Evolutionary conservation across 129 eudicot species (phyloP), one percentile per base, ranked within the genome.

Genomic region (Flaveria sonorensis): DNA sequence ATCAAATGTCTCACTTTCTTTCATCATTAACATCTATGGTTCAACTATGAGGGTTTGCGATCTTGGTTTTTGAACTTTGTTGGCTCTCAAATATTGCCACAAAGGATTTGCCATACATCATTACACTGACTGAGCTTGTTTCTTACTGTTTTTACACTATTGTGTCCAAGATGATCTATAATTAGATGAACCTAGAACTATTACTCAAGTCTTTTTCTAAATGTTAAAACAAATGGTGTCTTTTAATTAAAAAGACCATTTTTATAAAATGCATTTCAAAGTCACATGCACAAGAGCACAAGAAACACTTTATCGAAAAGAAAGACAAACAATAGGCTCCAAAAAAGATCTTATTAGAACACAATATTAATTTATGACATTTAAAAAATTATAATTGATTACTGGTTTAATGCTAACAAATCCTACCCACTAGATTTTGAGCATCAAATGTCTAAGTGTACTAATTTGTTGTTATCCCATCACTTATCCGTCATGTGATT

Each of bases 381-480:
- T 6, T n/a, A 52, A 52, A 52, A 52, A 6, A 3, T 16, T 16
- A n/a, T 52, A 18, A 56, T 56, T 3, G 20, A 19, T 6, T 45
- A 45, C 50, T 56, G 6, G 26, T 18, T 18, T 56, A 56, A 19
- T 56, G 62, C 28, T 7, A 56, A 56, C 62, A 56, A 19, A 56
- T 56, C 62, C 62, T 56, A 56, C 10, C 62, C 62, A 20, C 62
- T 56, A 56, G 62, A 56, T 56, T 56, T 56, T 56, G 26, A 56
- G 62, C 2, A 56, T 56, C 23, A 52, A 6, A 52, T 52, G n/a
- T 13, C 7, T 3, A 52, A 20, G 20, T 56, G 26, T 19, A 56
- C 62, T 19, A 1, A 3, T 56, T 56, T 20, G n/a, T 56, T 19
- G 26, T 19, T 19, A 56, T 20, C 23, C 59, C 62, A 56, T 55